Evolutionary conservation across 2,329 filamentous ascomycete genomes (phyloP).

Genomic region (Myriosclerotinia duriaeana): DNA sequence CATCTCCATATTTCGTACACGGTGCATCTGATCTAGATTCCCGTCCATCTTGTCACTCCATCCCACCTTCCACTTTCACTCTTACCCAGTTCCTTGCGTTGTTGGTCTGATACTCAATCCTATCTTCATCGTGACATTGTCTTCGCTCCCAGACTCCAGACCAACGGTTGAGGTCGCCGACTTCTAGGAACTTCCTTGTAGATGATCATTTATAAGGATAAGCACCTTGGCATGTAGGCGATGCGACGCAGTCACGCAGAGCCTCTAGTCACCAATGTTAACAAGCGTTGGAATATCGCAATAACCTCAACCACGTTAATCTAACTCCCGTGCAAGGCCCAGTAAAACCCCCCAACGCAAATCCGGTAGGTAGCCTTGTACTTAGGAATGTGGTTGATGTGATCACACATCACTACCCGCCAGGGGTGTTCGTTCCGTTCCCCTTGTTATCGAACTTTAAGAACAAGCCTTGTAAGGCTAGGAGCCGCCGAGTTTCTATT

Average conservation of each 20-base stretch:
- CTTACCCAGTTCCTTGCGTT: not conserved
- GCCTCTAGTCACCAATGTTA: not conserved
- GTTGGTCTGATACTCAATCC: conserved; percentile 9
- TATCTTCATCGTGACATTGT: conserved; percentile 3
- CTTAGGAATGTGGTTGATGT: not conserved
- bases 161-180: conserved; percentile 1
- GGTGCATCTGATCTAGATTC: conserved; percentile 11
- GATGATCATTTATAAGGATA: not conserved
- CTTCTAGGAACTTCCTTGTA: not conserved
- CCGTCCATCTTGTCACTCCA: not conserved
- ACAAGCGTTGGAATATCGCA: not conserved
- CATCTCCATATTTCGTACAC: not conserved
- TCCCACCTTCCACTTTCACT: not conserved
- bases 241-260: not conserved
- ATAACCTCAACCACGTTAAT: not conserved
- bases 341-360: not conserved
- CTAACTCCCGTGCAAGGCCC: not conserved
- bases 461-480: conserved; percentile 10
- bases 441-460: not conserved
- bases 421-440: not conserved
- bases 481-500: not conserved
- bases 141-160: not conserved
- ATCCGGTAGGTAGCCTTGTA: not conserved
- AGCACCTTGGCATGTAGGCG: not conserved
- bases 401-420: not conserved